Evolutionary conservation across 163 green algal species (phyloP), one percentile per base, ranked within the genome.

Genomic region (Trebouxia gelatinosa): DNA sequence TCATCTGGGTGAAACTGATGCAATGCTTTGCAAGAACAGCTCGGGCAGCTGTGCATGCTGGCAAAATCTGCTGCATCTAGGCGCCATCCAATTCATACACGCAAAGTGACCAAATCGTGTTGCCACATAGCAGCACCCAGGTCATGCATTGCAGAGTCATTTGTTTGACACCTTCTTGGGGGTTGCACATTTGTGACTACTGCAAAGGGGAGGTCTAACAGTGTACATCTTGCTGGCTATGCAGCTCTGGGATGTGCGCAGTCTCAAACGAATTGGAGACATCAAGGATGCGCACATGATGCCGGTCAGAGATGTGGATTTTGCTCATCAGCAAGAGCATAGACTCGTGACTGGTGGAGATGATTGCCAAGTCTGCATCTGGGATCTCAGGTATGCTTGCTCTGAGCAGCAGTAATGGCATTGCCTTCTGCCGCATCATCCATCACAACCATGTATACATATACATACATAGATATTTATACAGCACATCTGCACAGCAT

Each of bases 381-480:
- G 92, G 92, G 92, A 97, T 79, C 80, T 92, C 3, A 88, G 90
- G 90, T 90, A 54, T 48, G 28, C n/a, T n/a, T n/a, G n/a, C n/a
- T n/a, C n/a, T n/a, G n/a, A n/a, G 16, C 48, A 58, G 16, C 48
- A 58, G 19, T 19, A 58, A 19, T 19, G 16, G 48, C 48, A 58
- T 58, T n/a, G n/a, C n/a, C n/a, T n/a, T n/a, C n/a, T n/a, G n/a
- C n/a, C n/a, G n/a, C n/a, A n/a, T 67, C 26, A 67, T 67, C 26
- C 58, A 32, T 28, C 32, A 6, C 5, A 2, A 34, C 58, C 23
- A 11, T 31, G n/a, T 11, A 66, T 31, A 28, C 58, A 67, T 31
- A 5, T 3, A 6, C n/a, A n/a, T n/a, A n/a, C n/a, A n/a, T 19
- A 58, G 48, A 19, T n/a, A 58, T 58, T 16, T 16, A 58, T 19